These are phyloP conservation scores for Coemansia sp. DNA, from an alignment of 192 early-diverging fungal species.

Conservation along the genomic window DNA sequence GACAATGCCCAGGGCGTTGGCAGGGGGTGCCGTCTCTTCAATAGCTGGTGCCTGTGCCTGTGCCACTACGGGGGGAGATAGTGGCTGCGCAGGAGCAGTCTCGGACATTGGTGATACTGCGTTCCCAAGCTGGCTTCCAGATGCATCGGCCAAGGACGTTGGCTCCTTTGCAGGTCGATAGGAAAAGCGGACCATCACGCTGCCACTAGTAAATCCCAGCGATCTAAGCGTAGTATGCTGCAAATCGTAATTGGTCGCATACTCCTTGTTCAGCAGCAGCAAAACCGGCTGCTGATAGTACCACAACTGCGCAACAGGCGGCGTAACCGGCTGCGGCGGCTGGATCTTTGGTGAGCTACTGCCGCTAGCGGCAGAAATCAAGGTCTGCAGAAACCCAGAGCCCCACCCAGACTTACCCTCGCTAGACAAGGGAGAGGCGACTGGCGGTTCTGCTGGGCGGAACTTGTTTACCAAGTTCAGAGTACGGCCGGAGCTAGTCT, in stretches of 20 bases:
- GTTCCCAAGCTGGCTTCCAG: neutral
- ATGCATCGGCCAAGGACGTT: constrained; percentile 17
- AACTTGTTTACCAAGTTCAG: constrained; percentile 29
- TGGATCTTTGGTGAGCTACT: neutral
- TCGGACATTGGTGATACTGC: neutral
- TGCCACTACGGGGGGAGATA: neutral
- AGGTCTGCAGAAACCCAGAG: neutral
- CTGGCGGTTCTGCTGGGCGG: neutral
- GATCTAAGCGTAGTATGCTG: constrained; percentile 67
- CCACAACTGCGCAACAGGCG: neutral
- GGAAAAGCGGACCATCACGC: constrained; percentile 67
- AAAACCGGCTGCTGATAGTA: constrained; percentile 34
- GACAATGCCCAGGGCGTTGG: neutral
- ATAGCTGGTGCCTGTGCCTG: neutral
- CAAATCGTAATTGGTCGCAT: constrained; percentile 57
- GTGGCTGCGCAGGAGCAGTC: neutral
- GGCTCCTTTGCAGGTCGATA: constrained; percentile 52
- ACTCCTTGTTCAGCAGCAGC: constrained; percentile 53
- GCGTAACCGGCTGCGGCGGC: neutral
- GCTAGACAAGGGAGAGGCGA: neutral
- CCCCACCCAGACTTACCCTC: neutral
- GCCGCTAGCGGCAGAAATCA: neutral
- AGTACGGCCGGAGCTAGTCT: constrained; percentile 11
- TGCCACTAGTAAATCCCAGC: constrained; percentile 68
- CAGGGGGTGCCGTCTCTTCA: neutral